Base-by-base conservation (phyloP, 768 basidiomycete genomes). In the Amanita rubescens region DNA sequence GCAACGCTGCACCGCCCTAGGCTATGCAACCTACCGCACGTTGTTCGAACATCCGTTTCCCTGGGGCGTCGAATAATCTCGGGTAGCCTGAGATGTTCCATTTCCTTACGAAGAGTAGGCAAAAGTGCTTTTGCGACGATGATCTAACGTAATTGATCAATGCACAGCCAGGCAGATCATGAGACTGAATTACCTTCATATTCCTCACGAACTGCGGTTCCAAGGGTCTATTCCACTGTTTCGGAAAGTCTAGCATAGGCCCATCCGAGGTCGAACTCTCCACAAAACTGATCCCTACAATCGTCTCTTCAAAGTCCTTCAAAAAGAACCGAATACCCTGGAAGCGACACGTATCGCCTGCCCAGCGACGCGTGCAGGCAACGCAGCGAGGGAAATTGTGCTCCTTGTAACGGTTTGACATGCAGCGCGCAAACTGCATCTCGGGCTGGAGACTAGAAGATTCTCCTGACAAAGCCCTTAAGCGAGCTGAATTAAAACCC, bases 311-410 rank as follows among this genome's bases (percentile, higher is more conserved):
- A 37, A 67, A 57, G 55, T 87, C 81, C 57, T 85, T 82, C 60
- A 87, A 71, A 67, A 91, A 85, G 63, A 81, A 87, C 17, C 89
- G 80, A 58, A 91, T 86, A n/a, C 82, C 81, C 65, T 90, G 89
- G 68, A 91, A 91, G 22, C 89, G 82, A 63, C 89, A 91, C 2
- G 87, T 90, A 63, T 91, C 89, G 37, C 89, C 88, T 0, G 87
- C 87, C 88, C 89, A 90, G 20, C 89, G 84, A 38, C 89, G 83
- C 32, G 85, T 90, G 65, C 89, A 91, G 2, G 87, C 85, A 33
- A 90, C 85, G 61, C 89, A 91, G 12, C 85, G 82, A 37, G 88
- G 85, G 66, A 90, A 87, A 49, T 77, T 73, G 58, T 89, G 86
- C 41, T 73, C 69, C 57, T 79, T 79, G 65, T 90, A 90, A 45